Percentiles rank a stretch among this genome's conserved stretches.
phyloP scores from a whole-genome alignment of 257 asterid species.

The Solanum corneliomulleri region DNA sequence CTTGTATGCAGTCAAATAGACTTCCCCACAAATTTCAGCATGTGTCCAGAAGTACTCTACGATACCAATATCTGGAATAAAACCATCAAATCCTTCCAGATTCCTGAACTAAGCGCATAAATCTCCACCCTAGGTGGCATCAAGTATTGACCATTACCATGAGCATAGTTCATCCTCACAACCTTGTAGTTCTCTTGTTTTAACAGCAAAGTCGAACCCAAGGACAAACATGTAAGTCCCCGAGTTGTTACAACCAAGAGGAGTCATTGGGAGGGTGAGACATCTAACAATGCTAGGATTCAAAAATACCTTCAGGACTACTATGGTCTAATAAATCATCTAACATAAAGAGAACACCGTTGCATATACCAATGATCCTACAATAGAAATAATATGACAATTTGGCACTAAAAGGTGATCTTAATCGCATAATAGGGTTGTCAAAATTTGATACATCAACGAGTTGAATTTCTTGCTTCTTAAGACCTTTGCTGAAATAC shows the following conservation, averaged over 20 bases:
- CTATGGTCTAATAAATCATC: constrained; percentile 13
- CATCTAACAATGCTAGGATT: constrained; percentile 18
- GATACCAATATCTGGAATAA: not conserved
- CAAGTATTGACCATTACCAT: not conserved
- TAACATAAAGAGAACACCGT: constrained; percentile 22
- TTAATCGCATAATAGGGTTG: not conserved
- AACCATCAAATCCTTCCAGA: constrained; percentile 1
- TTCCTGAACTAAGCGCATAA: not conserved
- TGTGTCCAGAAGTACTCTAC: constrained; percentile 4
- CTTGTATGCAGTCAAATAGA: constrained; percentile 1
- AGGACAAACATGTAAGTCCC: not conserved
- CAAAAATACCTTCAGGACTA: constrained; percentile 11
- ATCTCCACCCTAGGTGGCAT: constrained; percentile 5
- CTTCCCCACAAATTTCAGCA: not conserved
- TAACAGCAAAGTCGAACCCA: constrained; percentile 5
- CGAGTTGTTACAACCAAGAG: not conserved
- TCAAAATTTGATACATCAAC: not conserved
- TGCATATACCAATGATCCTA: constrained; percentile 19
- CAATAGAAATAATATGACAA: not conserved
- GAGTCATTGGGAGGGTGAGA: constrained; percentile 9
- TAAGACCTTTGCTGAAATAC: not conserved
- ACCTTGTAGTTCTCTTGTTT: constrained; percentile 4
- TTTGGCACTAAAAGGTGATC: not conserved
- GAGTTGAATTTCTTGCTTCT: not conserved
- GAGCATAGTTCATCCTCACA: constrained; percentile 4